Conservation (phyloP, 352 stramenopile genomes). For the Globisporangium lucens region DNA sequence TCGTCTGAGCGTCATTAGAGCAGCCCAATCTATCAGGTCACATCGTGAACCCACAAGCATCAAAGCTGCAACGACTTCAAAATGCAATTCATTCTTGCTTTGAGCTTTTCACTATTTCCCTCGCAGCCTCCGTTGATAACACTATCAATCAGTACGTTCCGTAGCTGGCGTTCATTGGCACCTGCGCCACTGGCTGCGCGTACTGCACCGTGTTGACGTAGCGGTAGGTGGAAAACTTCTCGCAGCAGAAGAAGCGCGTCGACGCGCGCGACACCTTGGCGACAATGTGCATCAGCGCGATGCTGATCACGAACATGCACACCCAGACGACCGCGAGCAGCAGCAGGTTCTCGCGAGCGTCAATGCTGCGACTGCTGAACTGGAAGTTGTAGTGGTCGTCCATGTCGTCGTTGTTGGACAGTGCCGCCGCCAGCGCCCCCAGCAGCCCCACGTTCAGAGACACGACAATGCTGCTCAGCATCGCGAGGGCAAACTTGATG, state of each 20-base stretch:
- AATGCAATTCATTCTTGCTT: background rate
- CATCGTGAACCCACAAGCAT: background rate
- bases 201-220: slow-evolving; percentile 43
- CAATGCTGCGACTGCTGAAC: slow-evolving; percentile 12
- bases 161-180: slow-evolving; percentile 9
- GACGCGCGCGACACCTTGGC: slow-evolving; percentile 38
- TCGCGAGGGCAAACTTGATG: slow-evolving; percentile 59
- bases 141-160: slow-evolving; percentile 11
- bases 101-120: background rate
- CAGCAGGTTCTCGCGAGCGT: slow-evolving; percentile 33
- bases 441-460: slow-evolving; percentile 32
- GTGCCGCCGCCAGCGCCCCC: slow-evolving; percentile 17
- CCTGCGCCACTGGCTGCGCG: slow-evolving; percentile 2
- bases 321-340: slow-evolving; percentile 37
- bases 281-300: slow-evolving; percentile 55
- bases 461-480: slow-evolving; percentile 38
- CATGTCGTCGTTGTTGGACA: slow-evolving; percentile 21
- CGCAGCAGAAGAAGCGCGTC: slow-evolving; percentile 66
- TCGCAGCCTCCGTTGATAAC: background rate
- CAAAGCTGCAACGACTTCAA: background rate
- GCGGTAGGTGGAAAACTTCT: slow-evolving; percentile 51
- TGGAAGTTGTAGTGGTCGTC: slow-evolving; percentile 20
- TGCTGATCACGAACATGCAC: slow-evolving; percentile 48
- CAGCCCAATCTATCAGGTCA: background rate
- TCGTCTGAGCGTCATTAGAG: too few species aligned